phyloP scores from a whole-genome alignment of 2,329 filamentous ascomycete genomes.

The Daldinia sp. region DNA sequence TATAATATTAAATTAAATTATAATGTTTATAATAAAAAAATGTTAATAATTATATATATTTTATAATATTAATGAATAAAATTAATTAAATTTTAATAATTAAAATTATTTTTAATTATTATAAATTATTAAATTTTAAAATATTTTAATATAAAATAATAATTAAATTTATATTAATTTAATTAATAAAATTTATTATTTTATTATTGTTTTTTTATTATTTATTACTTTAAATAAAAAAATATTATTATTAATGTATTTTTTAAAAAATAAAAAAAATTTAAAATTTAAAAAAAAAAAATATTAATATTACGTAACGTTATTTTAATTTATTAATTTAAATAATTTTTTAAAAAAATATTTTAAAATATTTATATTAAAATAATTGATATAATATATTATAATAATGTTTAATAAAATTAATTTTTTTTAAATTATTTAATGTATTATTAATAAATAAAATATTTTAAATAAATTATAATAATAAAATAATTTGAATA shows the following conservation, averaged over 20 bases:
- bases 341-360: not conserved
- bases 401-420: not conserved
- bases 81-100: not conserved
- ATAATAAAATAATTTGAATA: too few relatives aligned
- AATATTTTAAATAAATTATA: not conserved
- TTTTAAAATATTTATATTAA: not conserved
- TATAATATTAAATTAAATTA: not conserved
- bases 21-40: not conserved
- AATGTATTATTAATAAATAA: not conserved
- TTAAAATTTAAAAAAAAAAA: not conserved
- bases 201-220: not conserved
- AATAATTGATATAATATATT: not conserved
- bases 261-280: not conserved
- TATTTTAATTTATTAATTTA: not conserved
- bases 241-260: not conserved
- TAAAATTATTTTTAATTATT: not conserved
- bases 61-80: not conserved
- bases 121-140: not conserved
- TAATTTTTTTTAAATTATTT: not conserved
- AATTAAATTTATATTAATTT: not conserved
- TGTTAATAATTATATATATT: not conserved
- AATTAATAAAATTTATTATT: not conserved
- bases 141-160: not conserved
- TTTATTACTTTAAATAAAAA: not conserved
- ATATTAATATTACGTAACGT: not conserved